phyloP scores from a whole-genome alignment of 2,329 filamentous ascomycete species.

The Cylindrodendrum hubeiense region DNA sequence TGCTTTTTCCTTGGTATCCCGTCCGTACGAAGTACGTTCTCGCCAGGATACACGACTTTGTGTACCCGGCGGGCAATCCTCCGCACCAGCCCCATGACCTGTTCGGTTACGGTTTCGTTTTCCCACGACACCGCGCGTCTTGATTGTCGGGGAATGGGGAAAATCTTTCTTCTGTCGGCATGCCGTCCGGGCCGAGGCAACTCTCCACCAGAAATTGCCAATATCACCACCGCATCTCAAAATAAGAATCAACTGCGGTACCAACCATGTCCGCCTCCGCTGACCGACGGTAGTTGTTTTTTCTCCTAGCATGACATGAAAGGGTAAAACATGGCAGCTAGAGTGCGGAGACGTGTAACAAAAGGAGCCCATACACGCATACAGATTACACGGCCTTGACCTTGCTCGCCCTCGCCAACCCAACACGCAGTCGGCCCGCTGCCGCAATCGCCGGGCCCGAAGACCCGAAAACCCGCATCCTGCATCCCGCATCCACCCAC shows the following conservation, averaged over 20 bases:
- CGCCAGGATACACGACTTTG: conserved; percentile 10
- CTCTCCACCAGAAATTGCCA: conserved; percentile 1
- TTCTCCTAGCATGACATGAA: not conserved
- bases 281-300: not conserved
- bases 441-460: conserved; percentile 15
- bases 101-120: not conserved
- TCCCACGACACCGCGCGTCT: not conserved
- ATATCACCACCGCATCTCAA: not conserved
- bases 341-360: not conserved
- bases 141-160: conserved; percentile 2
- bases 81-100: conserved; percentile 13
- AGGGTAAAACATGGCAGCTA: not conserved
- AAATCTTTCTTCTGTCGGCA: not conserved
- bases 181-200: conserved; percentile 22
- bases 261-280: not conserved
- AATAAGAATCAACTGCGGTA: too few species aligned
- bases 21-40: not conserved
- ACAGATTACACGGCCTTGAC: not conserved
- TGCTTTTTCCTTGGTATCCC: conserved; percentile 24
- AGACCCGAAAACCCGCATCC: conserved; percentile 13
- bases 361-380: not conserved
- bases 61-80: not conserved
- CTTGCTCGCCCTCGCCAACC: not conserved
- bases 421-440: conserved; percentile 23
- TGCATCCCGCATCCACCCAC: conserved; percentile 3